Percentiles rank a stretch among this genome's conserved stretches.
Evolutionary conservation across 768 basidiomycete species (phyloP).

Genomic region (Serendipita indica): DNA sequence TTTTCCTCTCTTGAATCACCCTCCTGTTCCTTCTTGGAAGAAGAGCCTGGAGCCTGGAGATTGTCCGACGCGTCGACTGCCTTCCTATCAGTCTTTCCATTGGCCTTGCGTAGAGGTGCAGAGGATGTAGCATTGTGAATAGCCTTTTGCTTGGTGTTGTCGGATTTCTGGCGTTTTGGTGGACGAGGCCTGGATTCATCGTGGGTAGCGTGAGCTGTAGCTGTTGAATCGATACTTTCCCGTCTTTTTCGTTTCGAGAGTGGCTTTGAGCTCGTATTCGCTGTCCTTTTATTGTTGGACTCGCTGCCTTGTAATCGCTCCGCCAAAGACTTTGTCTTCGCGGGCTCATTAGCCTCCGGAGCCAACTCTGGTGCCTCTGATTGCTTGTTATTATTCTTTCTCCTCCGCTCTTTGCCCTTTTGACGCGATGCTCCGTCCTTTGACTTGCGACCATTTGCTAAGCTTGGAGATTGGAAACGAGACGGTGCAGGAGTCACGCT

Average conservation of each 20-base stretch:
- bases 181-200: neutral
- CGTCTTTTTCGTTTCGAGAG: constrained; percentile 1
- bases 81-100: too few relatives aligned
- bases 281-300: neutral
- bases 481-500: neutral
- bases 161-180: neutral
- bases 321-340: neutral
- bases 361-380: neutral
- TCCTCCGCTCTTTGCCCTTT: neutral
- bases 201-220: neutral
- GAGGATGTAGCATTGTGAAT: too few relatives aligned
- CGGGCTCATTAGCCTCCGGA: neutral
- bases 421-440: neutral
- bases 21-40: too few relatives aligned
- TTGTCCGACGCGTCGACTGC: too few relatives aligned
- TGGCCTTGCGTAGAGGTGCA: too few relatives aligned
- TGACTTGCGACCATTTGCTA: neutral
- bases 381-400: neutral
- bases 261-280: neutral
- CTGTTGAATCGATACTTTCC: neutral
- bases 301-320: neutral
- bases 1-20: too few relatives aligned
- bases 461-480: neutral
- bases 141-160: neutral
- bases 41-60: too few relatives aligned